Conservation (phyloP, 2,329 filamentous ascomycete species). For the Aspergillus felis region DNA sequence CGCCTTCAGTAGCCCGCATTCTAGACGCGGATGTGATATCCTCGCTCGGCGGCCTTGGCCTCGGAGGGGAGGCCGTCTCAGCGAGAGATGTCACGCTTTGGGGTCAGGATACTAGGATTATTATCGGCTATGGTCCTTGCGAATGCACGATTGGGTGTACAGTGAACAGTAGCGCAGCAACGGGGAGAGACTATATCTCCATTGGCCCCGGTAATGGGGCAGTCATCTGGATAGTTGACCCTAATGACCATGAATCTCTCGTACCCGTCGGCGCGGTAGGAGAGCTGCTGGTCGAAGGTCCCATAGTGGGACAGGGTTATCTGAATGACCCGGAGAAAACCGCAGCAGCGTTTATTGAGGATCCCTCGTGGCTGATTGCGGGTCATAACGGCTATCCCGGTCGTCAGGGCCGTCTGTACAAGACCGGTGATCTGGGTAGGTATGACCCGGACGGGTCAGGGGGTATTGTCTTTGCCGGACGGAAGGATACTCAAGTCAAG, state of each 20-base stretch:
- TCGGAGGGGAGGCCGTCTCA: constrained; percentile 45
- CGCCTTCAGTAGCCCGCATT: constrained; percentile 54
- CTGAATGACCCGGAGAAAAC: constrained; percentile 39
- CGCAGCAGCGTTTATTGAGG: constrained; percentile 31
- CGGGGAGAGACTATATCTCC: constrained; percentile 33
- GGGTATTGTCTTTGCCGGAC: constrained; percentile 34
- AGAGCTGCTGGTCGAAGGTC: constrained; percentile 47
- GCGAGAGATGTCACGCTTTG: constrained; percentile 40
- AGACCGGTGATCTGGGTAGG: constrained; percentile 38
- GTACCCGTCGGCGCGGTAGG: constrained; percentile 45
- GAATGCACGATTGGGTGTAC: constrained; percentile 43
- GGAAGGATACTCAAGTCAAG: constrained; percentile 42
- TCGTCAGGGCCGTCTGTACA: constrained; percentile 34
- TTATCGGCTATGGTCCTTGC: constrained; percentile 44
- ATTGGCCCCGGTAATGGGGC: constrained; percentile 37
- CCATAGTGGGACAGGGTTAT: constrained; percentile 47
- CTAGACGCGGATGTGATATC: constrained; percentile 41
- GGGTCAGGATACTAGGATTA: constrained; percentile 39
- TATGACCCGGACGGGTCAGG: constrained; percentile 38
- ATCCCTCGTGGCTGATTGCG: constrained; percentile 35
- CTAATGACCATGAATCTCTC: constrained; percentile 33
- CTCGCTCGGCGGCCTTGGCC: constrained; percentile 37
- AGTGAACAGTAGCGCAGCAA: constrained; percentile 33
- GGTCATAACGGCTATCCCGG: constrained; percentile 22
- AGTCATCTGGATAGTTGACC: constrained; percentile 39